These are phyloP conservation scores for Westerdykella aurantiaca DNA, from an alignment of 2,329 filamentous ascomycete species.

Conservation along the genomic window DNA sequence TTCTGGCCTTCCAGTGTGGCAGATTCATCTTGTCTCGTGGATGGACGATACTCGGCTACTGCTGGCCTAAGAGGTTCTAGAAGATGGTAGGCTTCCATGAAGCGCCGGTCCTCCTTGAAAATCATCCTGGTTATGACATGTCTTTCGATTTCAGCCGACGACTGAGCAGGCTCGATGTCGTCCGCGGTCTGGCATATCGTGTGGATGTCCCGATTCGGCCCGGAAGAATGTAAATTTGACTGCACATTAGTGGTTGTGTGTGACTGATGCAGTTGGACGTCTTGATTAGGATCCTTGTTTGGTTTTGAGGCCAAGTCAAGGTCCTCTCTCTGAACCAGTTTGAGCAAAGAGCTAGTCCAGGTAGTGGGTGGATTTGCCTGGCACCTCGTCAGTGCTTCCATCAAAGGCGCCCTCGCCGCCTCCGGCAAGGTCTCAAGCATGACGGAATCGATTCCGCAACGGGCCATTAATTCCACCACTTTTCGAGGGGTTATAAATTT, in stretches of 20 bases:
- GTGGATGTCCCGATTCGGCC: conserved; percentile 60
- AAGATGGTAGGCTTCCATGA: conserved; percentile 77
- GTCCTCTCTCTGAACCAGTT: conserved; percentile 75
- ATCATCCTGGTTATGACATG: conserved; percentile 76
- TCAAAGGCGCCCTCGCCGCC: conserved; percentile 70
- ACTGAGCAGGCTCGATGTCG: conserved; percentile 59
- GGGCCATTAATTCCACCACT: conserved; percentile 68
- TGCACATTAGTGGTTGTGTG: conserved; percentile 10
- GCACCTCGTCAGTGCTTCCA: conserved; percentile 77
- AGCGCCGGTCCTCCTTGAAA: conserved; percentile 84
- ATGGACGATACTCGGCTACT: conserved; percentile 67
- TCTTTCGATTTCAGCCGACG: conserved; percentile 76
- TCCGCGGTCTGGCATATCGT: conserved; percentile 67
- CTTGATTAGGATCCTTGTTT: conserved; percentile 16
- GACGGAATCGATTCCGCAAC: conserved; percentile 59
- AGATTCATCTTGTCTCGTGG: conserved; percentile 75
- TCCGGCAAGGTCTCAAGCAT: conserved; percentile 81
- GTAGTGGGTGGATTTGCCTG: conserved; percentile 73
- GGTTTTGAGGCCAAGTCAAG: conserved; percentile 47
- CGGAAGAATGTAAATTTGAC: conserved; percentile 6
- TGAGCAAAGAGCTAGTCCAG: conserved; percentile 67
- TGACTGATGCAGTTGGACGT: conserved; percentile 18
- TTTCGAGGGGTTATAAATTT: conserved; percentile 44
- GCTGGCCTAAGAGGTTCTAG: conserved; percentile 81
- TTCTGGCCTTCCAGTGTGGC: conserved; percentile 90